Evolutionary conservation across 805 yeast genomes (phyloP), one percentile per base, ranked within the genome.

Genomic region (Teunomyces funiuensis): DNA sequence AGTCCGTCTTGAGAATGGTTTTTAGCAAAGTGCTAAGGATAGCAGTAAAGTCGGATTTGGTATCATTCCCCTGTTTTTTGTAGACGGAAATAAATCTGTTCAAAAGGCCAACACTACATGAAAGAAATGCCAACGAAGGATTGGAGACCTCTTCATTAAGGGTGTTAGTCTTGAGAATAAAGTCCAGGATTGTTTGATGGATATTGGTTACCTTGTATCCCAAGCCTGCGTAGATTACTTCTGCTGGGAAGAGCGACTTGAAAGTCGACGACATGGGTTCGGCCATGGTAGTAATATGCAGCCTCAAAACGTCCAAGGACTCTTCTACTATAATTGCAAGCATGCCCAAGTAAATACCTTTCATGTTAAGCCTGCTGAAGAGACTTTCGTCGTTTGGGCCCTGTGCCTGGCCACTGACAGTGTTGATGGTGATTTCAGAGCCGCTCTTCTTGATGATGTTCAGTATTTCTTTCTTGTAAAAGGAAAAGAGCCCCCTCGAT

Each of bases 251-350:
- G 13, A 56, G 38, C 13, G 23, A 5, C 27, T 45, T 45, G 31
- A 59, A 64, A 17, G 34, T 31, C 25, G 36, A 42, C 36, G 9
- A 26, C 15, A 37, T 37, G 8, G 43, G 49, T 15, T 49, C 49
- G 11, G 40, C 40, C 16, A 36, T 22, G 8, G 37, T 43, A 4
- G 37, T 37, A 8, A 47, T 26, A 7, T 38, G 40, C 36, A 16
- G 34, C 25, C 56, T 41, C 17, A 64, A 42, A 10, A 44, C 29
- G 9, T 55, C 60, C 14, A 65, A 47, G 1, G 63, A 41, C 39
- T 67, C 72, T 33, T 64, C 66, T 3, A 66, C 51, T 1, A 67
- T 51, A 13, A 69, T 36, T 1, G 58, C 55, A 11, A 66, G 46
- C 57, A 69, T 56, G 28, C 59, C 49, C 30, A 66, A 39, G 39